Conservation (phyloP, 2,329 filamentous ascomycete species). For the Exophiala aquamarina region DNA sequence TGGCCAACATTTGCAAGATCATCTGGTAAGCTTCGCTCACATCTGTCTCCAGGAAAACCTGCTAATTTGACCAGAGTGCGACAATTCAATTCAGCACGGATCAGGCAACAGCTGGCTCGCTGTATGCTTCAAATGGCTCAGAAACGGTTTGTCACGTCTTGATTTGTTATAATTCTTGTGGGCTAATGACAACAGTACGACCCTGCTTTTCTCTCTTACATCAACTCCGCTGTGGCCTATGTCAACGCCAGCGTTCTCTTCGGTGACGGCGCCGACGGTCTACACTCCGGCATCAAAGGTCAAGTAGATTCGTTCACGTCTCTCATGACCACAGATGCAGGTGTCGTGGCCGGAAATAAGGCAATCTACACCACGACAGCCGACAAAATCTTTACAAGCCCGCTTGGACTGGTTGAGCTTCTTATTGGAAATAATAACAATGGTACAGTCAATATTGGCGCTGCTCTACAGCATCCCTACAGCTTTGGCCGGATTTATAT, state of each 20-base stretch:
- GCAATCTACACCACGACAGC: constrained; percentile 24
- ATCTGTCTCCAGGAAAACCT: background rate
- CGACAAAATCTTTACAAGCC: constrained; percentile 19
- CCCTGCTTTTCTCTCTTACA: constrained; percentile 25
- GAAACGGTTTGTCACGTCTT: constrained; percentile 30
- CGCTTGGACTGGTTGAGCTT: constrained; percentile 25
- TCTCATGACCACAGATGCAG: constrained; percentile 10
- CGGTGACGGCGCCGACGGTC: constrained; percentile 13
- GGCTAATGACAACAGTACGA: constrained; percentile 15
- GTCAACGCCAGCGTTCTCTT: constrained; percentile 25
- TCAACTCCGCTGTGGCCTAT: constrained; percentile 24
- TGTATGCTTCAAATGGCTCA: constrained; percentile 30
- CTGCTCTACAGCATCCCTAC: constrained; percentile 26
- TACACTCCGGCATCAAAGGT: constrained; percentile 12
- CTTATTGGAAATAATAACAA: constrained; percentile 31
- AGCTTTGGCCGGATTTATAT: constrained; percentile 27
- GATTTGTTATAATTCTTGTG: constrained; percentile 11
- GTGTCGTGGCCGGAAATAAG: constrained; percentile 26
- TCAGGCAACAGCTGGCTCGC: constrained; percentile 32
- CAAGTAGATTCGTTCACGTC: constrained; percentile 12
- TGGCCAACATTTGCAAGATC: constrained; percentile 65
- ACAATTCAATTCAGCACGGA: constrained; percentile 33
- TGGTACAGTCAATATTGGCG: constrained; percentile 22
- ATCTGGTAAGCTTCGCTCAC: constrained; percentile 46
- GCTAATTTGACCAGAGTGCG: constrained; percentile 30